Evolutionary conservation across 495 filamentous ascomycete genomes (phyloP), one percentile per base, ranked within the genome.

Genomic region (Elasticomyces elasticus): DNA sequence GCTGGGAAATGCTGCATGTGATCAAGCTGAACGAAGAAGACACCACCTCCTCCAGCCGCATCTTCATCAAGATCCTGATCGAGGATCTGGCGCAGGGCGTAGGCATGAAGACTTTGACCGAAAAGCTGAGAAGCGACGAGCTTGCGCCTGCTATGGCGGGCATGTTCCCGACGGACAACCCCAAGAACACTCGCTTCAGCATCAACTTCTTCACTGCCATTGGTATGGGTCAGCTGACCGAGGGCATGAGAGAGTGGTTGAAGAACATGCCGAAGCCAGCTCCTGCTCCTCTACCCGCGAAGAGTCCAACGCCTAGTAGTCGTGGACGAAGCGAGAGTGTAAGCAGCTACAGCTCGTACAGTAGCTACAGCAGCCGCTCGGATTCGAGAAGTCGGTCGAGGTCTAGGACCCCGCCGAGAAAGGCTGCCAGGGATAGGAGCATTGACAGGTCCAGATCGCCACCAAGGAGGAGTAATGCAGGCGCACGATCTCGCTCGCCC

Each of bases 181-280:
- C 87, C 7, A 80, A 85, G 52, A 88, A 95, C 68, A 91, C 87
- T 13, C 82, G 92, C 40, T 99, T 99, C 74, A 87, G 91, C 19
- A 94, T 97, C 80, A 99, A 99, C 68, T 99, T 94, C 72, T 97
- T 97, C 69, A 99, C 92, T 7, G 88, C 86, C 60, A 91, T 99
- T 66, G 88, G 89, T 54, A 89, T 99, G 83, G 92, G 92, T 68
- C 80, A 76, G 27, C 71, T 99, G 59, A 99, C 92, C 12, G 94
- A 97, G 59, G 86, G 89, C 59, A 95, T 97, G 91, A 81, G 92
- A 61, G 87, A 89, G 60, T 81, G 80, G 64, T 72, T 97, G 51
- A 86, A 89, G 65, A 95, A 89, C 63, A 79, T 85, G 62, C 86
- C 91, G 22, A 85, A 87, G 61, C 85, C 89, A 37, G 72, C 81